A percentile compares a stretch with the other conserved stretches of the same genome.
Evolutionary conservation across 352 stramenopile genomes (phyloP).

Genomic region (Phytophthora macrochlamydospora): DNA sequence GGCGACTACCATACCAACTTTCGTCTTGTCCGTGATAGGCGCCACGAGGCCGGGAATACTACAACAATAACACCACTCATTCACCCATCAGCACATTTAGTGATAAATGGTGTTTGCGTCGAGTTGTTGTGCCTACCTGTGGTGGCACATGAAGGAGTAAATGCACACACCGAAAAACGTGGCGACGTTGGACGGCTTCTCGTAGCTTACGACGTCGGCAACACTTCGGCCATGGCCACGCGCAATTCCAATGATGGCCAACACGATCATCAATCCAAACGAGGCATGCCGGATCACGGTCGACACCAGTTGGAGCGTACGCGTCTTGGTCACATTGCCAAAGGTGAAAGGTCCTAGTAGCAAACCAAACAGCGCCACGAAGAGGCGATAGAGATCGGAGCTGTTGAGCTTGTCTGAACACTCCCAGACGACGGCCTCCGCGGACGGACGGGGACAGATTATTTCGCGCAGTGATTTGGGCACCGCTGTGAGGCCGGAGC

Average conservation of each 20-base stretch:
- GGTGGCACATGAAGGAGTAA: conserved; percentile 92
- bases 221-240: conserved; percentile 64
- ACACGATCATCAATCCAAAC: conserved; percentile 85
- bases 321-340: conserved; percentile 86
- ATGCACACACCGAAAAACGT: conserved; percentile 90
- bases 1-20: conserved; percentile 67
- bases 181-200: conserved; percentile 71
- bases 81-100: conserved; percentile 3
- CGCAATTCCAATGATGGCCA: conserved; percentile 73
- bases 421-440: conserved; percentile 57
- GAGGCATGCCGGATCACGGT: conserved; percentile 85
- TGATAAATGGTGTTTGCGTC: background rate
- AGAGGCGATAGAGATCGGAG: conserved; percentile 82
- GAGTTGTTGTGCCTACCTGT: conserved; percentile 53
- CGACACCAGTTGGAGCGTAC: conserved; percentile 73
- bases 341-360: conserved; percentile 82
- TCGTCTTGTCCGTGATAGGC: conserved; percentile 82
- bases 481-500: conserved; percentile 49
- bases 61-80: background rate
- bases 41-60: conserved; percentile 85
- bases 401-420: conserved; percentile 77
- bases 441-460: conserved; percentile 68
- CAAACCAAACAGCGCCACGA: conserved; percentile 76
- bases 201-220: conserved; percentile 73
- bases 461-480: conserved; percentile 89